A percentile compares a stretch with the other conserved stretches of the same genome.
Evolutionary conservation across 345 rosid genomes (phyloP).

Genomic region (Rhodamnia argentea): DNA sequence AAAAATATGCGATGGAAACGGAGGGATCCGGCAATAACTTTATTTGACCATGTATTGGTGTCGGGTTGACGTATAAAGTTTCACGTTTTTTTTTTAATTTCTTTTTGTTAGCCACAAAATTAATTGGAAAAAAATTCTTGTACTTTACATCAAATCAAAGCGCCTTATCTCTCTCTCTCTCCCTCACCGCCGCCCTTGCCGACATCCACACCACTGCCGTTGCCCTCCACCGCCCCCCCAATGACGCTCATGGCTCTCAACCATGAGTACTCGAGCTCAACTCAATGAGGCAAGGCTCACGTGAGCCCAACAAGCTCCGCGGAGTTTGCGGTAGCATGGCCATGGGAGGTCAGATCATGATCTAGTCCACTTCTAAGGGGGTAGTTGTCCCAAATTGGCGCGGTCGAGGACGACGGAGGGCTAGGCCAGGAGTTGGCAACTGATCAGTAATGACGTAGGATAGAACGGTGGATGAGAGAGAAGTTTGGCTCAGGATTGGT

Average conservation of each 20-base stretch:
- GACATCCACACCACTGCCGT: neutral
- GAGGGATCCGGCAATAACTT: neutral
- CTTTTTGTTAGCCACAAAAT: neutral
- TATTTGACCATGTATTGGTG: neutral
- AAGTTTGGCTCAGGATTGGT: neutral
- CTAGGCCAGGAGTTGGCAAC: neutral
- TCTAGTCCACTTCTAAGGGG: neutral
- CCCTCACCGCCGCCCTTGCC: neutral
- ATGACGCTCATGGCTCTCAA: neutral
- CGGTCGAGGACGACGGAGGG: neutral
- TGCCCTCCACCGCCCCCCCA: neutral
- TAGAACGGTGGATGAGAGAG: neutral
- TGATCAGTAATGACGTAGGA: neutral
- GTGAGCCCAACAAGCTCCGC: neutral
- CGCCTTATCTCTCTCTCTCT: too few species aligned
- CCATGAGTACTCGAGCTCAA: neutral
- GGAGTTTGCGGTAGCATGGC: neutral
- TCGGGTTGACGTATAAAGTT: neutral
- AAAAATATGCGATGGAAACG: neutral
- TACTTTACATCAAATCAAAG: neutral
- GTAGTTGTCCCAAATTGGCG: neutral
- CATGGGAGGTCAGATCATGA: neutral
- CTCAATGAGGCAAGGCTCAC: neutral
- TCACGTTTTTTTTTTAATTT: neutral
- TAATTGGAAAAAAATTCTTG: neutral